These are phyloP conservation scores for Zymoseptoria brevis DNA, from an alignment of 2,329 filamentous ascomycete genomes.

Conservation along the genomic window DNA sequence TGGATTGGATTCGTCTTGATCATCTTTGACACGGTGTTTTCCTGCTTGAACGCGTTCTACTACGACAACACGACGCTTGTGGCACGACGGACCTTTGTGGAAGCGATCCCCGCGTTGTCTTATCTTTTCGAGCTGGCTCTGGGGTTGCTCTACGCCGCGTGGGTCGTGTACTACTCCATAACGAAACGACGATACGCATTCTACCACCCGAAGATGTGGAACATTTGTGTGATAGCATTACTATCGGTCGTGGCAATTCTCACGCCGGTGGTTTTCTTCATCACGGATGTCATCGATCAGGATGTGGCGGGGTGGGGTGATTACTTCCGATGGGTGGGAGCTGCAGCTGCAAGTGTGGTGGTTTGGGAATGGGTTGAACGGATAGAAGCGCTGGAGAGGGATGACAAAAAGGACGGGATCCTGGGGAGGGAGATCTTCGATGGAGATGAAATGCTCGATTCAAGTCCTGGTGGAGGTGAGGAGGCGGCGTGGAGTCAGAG, in stretches of 20 bases:
- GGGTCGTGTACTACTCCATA: constrained; percentile 89
- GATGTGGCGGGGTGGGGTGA: constrained; percentile 88
- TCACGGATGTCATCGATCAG: constrained; percentile 78
- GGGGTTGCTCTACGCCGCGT: constrained; percentile 80
- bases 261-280: constrained; percentile 87
- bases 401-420: constrained; percentile 90
- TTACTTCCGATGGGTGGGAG: constrained; percentile 93
- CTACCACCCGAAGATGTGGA: constrained; percentile 83
- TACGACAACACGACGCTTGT: constrained; percentile 47
- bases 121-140: constrained; percentile 86
- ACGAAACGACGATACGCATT: constrained; percentile 88
- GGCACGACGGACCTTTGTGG: constrained; percentile 61
- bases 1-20: constrained; percentile 96
- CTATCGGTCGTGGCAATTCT: constrained; percentile 75
- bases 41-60: constrained; percentile 79
- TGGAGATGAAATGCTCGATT: constrained; percentile 83
- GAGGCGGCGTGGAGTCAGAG: constrained; percentile 46
- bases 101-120: constrained; percentile 82
- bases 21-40: constrained; percentile 81
- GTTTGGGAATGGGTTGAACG: constrained; percentile 98
- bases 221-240: constrained; percentile 71
- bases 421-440: constrained; percentile 86
- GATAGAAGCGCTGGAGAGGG: constrained; percentile 83
- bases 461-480: constrained; percentile 45
- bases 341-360: constrained; percentile 87